Evolutionary conservation across 169 alveolate genomes (phyloP).

Genomic region (Cryptosporidium muris): DNA sequence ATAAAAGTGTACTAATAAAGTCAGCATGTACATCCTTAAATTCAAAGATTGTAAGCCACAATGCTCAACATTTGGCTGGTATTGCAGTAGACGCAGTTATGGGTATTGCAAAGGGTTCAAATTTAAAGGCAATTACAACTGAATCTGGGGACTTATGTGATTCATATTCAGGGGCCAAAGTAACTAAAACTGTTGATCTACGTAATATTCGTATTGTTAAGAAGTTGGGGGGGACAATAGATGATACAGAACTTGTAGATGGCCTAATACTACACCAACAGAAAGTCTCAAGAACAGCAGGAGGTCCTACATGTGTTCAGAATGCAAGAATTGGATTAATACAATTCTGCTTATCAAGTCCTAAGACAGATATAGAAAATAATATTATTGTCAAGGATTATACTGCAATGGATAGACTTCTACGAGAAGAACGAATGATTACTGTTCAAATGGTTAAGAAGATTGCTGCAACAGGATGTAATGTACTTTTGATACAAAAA

Average conservation of each 20-base stretch:
- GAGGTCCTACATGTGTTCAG: constrained; percentile 93
- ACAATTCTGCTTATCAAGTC: constrained; percentile 98
- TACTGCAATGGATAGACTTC: constrained; percentile 94
- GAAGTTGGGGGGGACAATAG: constrained; percentile 98
- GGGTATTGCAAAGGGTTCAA: constrained; percentile 73
- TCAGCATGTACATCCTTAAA: constrained; percentile 96
- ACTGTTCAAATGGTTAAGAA: constrained; percentile 96
- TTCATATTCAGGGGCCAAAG: not conserved
- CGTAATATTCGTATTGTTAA: constrained; percentile 88
- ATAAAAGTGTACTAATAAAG: constrained; percentile 91
- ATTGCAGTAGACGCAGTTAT: constrained; percentile 98
- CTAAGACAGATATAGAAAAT: constrained; percentile 99
- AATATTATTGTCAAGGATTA: constrained; percentile 93
- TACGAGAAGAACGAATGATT: constrained; percentile 97
- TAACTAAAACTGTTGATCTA: constrained; percentile 85
- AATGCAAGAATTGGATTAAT: constrained; percentile 97
- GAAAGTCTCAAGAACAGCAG: constrained; percentile 93
- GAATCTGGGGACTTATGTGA: not conserved
- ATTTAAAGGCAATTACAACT: constrained; percentile 67
- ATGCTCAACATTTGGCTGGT: constrained; percentile 96
- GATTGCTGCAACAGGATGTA: constrained; percentile 97
- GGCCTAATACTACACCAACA: constrained; percentile 96
- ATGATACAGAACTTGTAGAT: constrained; percentile 97
- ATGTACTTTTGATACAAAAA: constrained; percentile 96
- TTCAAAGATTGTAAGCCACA: constrained; percentile 96